Percentiles rank a stretch among this genome's conserved stretches.
Conservation (phyloP, 2,329 filamentous ascomycete genomes). For the Lachnellula suecica region DNA sequence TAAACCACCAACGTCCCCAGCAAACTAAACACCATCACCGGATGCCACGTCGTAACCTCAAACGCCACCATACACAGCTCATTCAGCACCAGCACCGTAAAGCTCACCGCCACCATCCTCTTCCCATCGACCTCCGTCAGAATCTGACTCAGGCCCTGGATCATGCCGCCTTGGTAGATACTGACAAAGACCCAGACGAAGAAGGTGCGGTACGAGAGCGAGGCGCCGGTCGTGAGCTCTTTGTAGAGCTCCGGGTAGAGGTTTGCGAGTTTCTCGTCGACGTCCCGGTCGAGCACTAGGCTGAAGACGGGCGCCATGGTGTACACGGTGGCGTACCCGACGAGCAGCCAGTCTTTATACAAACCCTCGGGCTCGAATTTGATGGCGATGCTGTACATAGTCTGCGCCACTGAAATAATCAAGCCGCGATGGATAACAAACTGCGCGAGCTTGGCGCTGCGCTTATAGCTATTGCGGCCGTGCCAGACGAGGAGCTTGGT, state of each 20-base stretch:
- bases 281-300: conserved; percentile 90
- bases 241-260: conserved; percentile 97
- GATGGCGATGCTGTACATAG: conserved; percentile 92
- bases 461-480: conserved; percentile 94
- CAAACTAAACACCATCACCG: conserved; percentile 82
- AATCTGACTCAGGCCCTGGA: conserved; percentile 90
- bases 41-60: conserved; percentile 96
- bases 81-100: conserved; percentile 89
- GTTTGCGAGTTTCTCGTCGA: conserved; percentile 90
- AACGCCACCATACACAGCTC: conserved; percentile 97
- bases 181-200: conserved; percentile 96
- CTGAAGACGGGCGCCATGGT: conserved; percentile 92
- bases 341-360: conserved; percentile 95
- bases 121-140: conserved; percentile 74
- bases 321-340: conserved; percentile 95
- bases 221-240: conserved; percentile 86
- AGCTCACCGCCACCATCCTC: conserved; percentile 85
- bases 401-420: conserved; percentile 94
- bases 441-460: conserved; percentile 90
- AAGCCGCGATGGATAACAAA: conserved; percentile 97
- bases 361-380: conserved; percentile 91
- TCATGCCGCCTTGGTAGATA: conserved; percentile 92
- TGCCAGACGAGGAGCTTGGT: conserved; percentile 99
- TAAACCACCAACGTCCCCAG: conserved; percentile 82
- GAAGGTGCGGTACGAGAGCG: conserved; percentile 88